Evolutionary conservation across 2,329 filamentous ascomycete genomes (phyloP), one percentile per base, ranked within the genome.

Genomic region (Sporothrix phasma): DNA sequence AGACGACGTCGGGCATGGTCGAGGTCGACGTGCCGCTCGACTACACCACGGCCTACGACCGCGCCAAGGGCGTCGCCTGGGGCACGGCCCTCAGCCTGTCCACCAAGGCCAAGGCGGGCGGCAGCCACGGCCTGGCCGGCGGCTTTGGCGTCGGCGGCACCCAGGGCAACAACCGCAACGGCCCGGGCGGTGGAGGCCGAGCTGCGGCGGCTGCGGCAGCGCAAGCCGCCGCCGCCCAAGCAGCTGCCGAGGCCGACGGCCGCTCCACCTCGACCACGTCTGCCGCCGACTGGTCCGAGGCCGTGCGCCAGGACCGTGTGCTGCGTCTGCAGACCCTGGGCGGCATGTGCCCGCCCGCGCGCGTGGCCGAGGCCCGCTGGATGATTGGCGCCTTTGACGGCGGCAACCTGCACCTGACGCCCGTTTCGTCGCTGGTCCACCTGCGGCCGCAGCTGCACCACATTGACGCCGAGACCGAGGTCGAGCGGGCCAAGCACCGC

Each of bases 401-500:
- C 61, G 84, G 90, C 70, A 86, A 95, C 72, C 79, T 97, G 10
- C 91, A 97, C 76, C 84, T 97, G 45, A 95, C 91, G 0, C 89
- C 89, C 26, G 84, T 95, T 53, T 86, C 88, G 46, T 88, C 90
- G 2, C 84, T 96, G 51, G 89, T 96, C 47, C 90, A 96, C 73
- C 85, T 99, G 72, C 89, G 92, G 3, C 92, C 94, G 0, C 90
- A 97, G 72, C 88, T 96, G 66, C 91, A 96, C 76, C 92, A 97
- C 76, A 81, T 97, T 69, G 94, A 97, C 76, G 93, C 94, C 3
- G 77, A 86, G 53, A 81, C 87, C 54, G 91, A 97, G 70, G 82
- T 90, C 64, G 85, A 88, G 41, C 83, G 83, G 49, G 47, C 61
- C 46, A 69, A 68, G 58, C 67, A 68, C 66, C 66, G 67, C 15